Evolutionary conservation across 208 protist species (phyloP).

Genomic region (Leishmania aethiopica): DNA sequence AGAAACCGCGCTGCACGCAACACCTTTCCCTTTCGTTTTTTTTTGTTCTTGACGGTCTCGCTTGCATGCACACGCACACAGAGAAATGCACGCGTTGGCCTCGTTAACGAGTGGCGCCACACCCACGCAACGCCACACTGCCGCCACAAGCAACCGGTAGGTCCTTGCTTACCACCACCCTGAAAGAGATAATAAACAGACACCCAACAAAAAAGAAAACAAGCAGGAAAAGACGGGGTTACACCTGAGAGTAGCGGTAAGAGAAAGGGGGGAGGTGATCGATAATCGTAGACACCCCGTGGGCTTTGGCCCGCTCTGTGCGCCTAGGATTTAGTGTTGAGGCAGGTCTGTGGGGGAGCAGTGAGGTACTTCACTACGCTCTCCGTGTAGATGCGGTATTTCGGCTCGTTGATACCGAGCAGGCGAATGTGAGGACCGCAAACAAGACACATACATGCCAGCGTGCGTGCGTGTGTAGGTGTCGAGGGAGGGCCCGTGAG

Average conservation of each 20-base stretch:
- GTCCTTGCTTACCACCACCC: neutral
- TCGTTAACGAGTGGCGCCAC: neutral
- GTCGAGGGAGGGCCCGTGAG: neutral
- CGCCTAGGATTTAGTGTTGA: neutral
- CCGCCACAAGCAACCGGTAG: neutral
- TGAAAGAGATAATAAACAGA: constrained; percentile 2
- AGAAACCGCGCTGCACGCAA: neutral
- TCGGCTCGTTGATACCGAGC: neutral
- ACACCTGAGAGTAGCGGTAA: neutral
- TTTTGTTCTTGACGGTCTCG: neutral
- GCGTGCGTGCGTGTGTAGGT: neutral
- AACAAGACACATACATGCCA: neutral
- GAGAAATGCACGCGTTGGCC: neutral
- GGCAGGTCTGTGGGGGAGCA: neutral
- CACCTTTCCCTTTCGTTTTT: neutral
- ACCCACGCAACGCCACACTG: neutral
- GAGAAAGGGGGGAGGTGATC: neutral
- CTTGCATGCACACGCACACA: neutral
- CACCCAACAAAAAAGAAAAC: constrained; percentile 13
- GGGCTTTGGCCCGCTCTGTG: neutral
- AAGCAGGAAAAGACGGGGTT: neutral
- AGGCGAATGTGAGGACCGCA: neutral
- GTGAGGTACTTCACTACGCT: neutral
- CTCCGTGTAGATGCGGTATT: neutral
- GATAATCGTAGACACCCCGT: neutral